Evolutionary conservation across 495 filamentous ascomycete species (phyloP).

Genomic region (Tuber calosporum): DNA sequence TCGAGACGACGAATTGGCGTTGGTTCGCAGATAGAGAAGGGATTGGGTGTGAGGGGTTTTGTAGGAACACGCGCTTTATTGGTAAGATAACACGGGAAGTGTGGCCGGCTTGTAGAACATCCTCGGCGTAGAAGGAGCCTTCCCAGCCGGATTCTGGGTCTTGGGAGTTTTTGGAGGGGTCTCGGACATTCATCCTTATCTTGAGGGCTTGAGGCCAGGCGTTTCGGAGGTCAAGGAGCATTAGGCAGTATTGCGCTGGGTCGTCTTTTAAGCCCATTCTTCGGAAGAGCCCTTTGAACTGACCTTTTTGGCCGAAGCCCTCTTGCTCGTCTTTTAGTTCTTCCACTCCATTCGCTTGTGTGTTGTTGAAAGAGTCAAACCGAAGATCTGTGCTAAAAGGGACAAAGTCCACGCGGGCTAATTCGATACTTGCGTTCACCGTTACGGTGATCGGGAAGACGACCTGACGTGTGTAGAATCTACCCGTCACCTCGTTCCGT

Average conservation of each 20-base stretch:
- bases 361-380: slow-evolving; percentile 46
- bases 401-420: slow-evolving; percentile 68
- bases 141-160: slow-evolving; percentile 23
- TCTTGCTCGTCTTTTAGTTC: slow-evolving; percentile 32
- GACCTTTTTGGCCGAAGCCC: slow-evolving; percentile 34
- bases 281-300: slow-evolving; percentile 39
- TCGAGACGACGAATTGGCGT: slow-evolving; percentile 82
- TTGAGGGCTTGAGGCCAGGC: slow-evolving; percentile 72
- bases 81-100: slow-evolving; percentile 69
- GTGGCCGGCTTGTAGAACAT: slow-evolving; percentile 69
- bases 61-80: slow-evolving; percentile 66
- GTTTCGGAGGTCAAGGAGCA: slow-evolving; percentile 79
- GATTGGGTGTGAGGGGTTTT: slow-evolving; percentile 68
- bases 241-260: slow-evolving; percentile 59
- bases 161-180: slow-evolving; percentile 28
- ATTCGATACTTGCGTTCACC: slow-evolving; percentile 80
- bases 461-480: slow-evolving; percentile 78
- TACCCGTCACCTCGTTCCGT: slow-evolving; percentile 53
- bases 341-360: slow-evolving; percentile 26
- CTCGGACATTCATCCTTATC: slow-evolving; percentile 49
- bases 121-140: slow-evolving; percentile 44
- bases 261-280: slow-evolving; percentile 33
- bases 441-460: slow-evolving; percentile 77
- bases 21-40: slow-evolving; percentile 70
- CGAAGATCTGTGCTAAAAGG: slow-evolving; percentile 54